Evolutionary conservation across 2,329 filamentous ascomycete species (phyloP), one percentile per base, ranked within the genome.

Genomic region (Epichloe gansuensis): DNA sequence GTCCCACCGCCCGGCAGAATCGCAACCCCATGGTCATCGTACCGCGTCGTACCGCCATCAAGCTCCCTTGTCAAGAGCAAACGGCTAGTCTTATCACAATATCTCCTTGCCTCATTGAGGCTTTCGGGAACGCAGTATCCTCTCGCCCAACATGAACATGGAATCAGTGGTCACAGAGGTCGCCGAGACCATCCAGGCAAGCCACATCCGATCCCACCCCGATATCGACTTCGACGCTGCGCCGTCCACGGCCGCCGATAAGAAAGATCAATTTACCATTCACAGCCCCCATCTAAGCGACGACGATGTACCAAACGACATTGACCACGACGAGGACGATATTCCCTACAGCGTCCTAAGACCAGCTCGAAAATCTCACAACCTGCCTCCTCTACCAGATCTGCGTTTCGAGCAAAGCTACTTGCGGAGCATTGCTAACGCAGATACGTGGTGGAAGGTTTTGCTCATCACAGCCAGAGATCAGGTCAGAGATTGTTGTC

Each of bases 381-480:
- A 70, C 42, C 72, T 83, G 52, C 80, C 78, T 34, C 80, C 82
- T 8, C 78, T 96, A 63, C 90, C 91, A 4, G 93, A 98, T 71
- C 74, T 98, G 59, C 82, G 93, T 44, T 97, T 97, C 71, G 93
- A 98, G 72, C 93, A 98, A 77, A 96, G 91, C 75, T 98, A 98
- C 69, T 78, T 98, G 52, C 85, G 87, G 61, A 95, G 90, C 71
- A 86, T 98, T 60, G 80, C 85, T 58, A 76, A 81, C 52, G 89
- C 90, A 38, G 81, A 93, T 59, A 83, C 81, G 25, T 91, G 84
- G 82, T 84, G 86, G 73, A 81, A 82, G 66, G 80, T 98, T 35
- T 77, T 80, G 7, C 86, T 85, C 73, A 91, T 98, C 60, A 98
- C 93, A 17, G 68, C 87, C 38, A 77, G 88, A 63, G 93, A 98